Evolutionary conservation across 257 asterid genomes (phyloP).

Genomic region (Solanum bulbocastanum): DNA sequence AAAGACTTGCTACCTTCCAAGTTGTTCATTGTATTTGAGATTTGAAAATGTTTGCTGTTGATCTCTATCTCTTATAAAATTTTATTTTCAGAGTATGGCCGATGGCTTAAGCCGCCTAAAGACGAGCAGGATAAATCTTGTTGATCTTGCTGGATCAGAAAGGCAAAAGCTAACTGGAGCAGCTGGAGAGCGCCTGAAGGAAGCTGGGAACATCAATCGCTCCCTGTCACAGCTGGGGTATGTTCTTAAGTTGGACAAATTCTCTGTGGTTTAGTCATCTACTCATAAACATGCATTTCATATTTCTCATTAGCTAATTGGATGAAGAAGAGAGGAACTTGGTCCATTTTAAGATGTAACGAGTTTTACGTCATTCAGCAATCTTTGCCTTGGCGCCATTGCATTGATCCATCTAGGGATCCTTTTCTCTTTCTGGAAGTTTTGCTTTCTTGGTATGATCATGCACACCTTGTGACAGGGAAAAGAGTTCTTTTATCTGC

Average conservation of each 20-base stretch:
- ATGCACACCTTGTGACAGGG: neutral
- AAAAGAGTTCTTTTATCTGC: neutral
- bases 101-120: conserved; percentile 82
- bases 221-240: conserved; percentile 98
- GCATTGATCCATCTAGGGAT: neutral
- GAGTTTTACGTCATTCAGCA: neutral
- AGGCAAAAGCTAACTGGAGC: conserved; percentile 98
- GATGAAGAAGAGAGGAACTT: neutral
- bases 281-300: neutral
- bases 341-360: neutral
- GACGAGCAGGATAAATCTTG: conserved; percentile 88
- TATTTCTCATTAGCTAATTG: neutral
- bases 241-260: conserved; percentile 1
- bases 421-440: neutral
- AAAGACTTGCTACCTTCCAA: neutral
- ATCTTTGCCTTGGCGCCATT: neutral
- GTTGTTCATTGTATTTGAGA: neutral
- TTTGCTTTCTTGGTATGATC: neutral
- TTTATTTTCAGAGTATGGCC: conserved; percentile 49
- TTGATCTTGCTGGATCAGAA: conserved; percentile 99
- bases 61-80: neutral
- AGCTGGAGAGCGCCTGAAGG: conserved; percentile 98
- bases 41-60: neutral
- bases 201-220: conserved; percentile 97
- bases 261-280: neutral